These are phyloP conservation scores for Colletotrichum cuscutae DNA, from an alignment of 2,329 filamentous ascomycete species.

Conservation along the genomic window DNA sequence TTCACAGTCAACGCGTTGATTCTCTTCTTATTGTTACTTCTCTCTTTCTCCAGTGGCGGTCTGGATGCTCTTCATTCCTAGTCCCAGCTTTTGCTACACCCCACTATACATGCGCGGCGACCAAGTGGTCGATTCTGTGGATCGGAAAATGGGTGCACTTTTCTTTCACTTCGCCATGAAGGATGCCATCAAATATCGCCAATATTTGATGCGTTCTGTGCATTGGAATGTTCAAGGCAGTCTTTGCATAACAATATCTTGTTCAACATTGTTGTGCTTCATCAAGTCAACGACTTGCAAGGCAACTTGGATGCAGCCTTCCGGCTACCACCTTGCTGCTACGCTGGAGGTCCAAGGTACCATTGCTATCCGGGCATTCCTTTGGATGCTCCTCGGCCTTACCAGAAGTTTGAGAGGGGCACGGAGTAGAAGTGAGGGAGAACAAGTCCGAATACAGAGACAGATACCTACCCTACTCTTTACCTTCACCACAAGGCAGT, in stretches of 20 bases:
- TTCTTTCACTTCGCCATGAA: background rate
- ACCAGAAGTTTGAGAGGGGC: background rate
- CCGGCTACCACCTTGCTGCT: background rate
- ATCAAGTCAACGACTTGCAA: background rate
- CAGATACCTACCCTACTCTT: background rate
- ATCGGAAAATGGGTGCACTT: background rate
- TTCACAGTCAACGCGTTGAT: background rate
- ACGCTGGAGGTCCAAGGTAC: background rate
- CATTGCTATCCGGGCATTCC: background rate
- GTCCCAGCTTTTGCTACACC: background rate
- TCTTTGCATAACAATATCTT: background rate
- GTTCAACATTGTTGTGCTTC: background rate
- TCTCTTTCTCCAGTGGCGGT: background rate
- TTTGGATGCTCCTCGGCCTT: background rate
- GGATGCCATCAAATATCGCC: too few species aligned
- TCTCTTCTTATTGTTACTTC: background rate
- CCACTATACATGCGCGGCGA: background rate
- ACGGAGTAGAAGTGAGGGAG: background rate
- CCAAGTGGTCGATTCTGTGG: background rate
- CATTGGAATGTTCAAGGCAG: background rate
- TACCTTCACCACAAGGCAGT: background rate
- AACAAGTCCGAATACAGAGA: background rate
- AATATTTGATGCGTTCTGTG: background rate
- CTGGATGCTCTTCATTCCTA: background rate
- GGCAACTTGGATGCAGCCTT: background rate